Conservation (phyloP, 768 basidiomycete genomes). For the Podaxis mareebaensis region DNA sequence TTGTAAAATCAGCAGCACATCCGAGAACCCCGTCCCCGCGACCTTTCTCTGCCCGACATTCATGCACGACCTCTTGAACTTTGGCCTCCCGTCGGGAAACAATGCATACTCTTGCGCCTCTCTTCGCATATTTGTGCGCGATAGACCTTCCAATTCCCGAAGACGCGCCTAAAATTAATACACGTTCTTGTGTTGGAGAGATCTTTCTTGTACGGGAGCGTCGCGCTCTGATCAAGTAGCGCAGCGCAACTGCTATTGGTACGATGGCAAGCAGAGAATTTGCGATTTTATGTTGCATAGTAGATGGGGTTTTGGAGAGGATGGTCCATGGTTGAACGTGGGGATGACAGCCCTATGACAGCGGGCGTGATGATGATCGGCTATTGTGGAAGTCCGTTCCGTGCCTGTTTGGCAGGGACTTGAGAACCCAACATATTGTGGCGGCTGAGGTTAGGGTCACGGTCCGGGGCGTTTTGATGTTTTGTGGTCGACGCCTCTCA, state of each 20-base stretch:
- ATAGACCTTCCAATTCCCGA: slow-evolving; percentile 79
- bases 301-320: not conserved
- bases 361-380: not conserved
- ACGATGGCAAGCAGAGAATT: slow-evolving; percentile 23
- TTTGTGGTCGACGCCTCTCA: not conserved
- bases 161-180: slow-evolving; percentile 81
- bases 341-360: not conserved
- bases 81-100: slow-evolving; percentile 63
- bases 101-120: slow-evolving; percentile 77
- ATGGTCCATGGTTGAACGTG: not conserved
- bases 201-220: slow-evolving; percentile 37
- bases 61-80: slow-evolving; percentile 57
- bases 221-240: slow-evolving; percentile 20
- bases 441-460: slow-evolving; percentile 7
- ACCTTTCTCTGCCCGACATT: slow-evolving; percentile 43
- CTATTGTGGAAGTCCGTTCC: not conserved
- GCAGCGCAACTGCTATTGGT: slow-evolving; percentile 25
- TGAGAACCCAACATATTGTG: not conserved
- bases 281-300: not conserved
- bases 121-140: slow-evolving; percentile 66
- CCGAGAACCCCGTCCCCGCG: slow-evolving; percentile 42
- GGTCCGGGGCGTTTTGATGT: slow-evolving; percentile 2
- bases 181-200: slow-evolving; percentile 56
- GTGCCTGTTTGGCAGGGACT: not conserved
- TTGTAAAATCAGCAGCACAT: slow-evolving; percentile 62